Percentiles rank a stretch among this genome's conserved stretches.
Conservation (phyloP, 148 eudicot genomes). For the Rhododendron ovatum region DNA sequence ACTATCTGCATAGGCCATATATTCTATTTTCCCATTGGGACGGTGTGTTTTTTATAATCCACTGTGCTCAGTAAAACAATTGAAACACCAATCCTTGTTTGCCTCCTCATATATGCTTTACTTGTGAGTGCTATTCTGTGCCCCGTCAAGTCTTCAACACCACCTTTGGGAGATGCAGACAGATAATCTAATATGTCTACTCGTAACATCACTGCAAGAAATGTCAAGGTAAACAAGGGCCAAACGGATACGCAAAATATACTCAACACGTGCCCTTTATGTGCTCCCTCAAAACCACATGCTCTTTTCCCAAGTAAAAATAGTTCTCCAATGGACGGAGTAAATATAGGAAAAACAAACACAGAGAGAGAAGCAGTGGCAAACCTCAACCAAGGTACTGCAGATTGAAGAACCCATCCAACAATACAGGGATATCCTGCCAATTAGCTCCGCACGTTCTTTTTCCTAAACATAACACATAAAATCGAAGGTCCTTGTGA, state of each 20-base stretch:
- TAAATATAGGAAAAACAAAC: background rate
- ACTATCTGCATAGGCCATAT: background rate
- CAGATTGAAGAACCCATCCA: conserved; percentile 92
- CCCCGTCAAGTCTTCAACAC: background rate
- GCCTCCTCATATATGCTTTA: background rate
- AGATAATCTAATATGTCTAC: background rate
- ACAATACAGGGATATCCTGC: conserved; percentile 87
- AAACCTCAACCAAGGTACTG: conserved; percentile 83
- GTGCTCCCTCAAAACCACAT: background rate
- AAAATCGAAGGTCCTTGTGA: background rate
- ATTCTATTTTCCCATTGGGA: background rate
- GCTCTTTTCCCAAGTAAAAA: background rate
- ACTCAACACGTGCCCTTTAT: background rate
- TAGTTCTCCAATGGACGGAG: background rate
- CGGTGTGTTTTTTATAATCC: background rate
- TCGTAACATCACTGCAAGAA: background rate
- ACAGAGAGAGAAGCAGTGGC: conserved; percentile 1
- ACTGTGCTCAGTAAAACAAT: background rate
- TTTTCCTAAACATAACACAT: conserved; percentile 53
- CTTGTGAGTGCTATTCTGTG: background rate
- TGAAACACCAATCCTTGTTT: background rate
- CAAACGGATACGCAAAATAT: background rate
- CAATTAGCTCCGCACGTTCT: conserved; percentile 70
- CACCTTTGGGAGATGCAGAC: background rate
- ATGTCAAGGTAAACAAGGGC: background rate